Evolutionary conservation across 768 basidiomycete genomes (phyloP).

Genomic region (Tricholomella constricta): DNA sequence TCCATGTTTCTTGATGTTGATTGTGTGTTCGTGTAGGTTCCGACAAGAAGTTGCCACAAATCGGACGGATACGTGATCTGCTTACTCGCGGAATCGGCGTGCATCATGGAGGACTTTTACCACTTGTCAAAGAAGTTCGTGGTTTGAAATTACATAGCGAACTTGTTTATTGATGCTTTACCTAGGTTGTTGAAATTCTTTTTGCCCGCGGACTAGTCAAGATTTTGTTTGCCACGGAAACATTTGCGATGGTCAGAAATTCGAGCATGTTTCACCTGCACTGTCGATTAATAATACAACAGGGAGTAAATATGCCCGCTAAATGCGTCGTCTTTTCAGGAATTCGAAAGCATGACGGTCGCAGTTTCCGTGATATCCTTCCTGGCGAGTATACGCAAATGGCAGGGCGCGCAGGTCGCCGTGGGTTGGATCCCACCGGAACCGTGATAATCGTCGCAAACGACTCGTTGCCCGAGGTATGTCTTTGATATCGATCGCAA

Average conservation of each 20-base stretch:
- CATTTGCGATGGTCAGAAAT: constrained; percentile 91
- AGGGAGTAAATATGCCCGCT: constrained; percentile 99
- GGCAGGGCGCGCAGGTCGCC: constrained; percentile 96
- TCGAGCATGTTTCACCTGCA: not conserved
- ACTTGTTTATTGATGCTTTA: constrained; percentile 9
- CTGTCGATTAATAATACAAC: constrained; percentile 6
- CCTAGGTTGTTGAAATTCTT: constrained; percentile 90
- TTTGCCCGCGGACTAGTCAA: constrained; percentile 97
- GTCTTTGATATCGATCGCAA: not conserved
- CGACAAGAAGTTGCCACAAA: constrained; percentile 92
- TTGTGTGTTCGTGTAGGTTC: constrained; percentile 54
- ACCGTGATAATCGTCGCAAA: constrained; percentile 90
- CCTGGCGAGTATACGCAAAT: constrained; percentile 98
- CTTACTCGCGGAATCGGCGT: constrained; percentile 94
- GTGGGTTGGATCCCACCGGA: constrained; percentile 93
- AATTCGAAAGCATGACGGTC: constrained; percentile 94
- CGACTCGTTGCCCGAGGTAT: constrained; percentile 85
- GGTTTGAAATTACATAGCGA: not conserved
- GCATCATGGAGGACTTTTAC: constrained; percentile 94
- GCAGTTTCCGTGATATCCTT: constrained; percentile 84
- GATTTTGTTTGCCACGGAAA: constrained; percentile 96
- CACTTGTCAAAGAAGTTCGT: constrained; percentile 92
- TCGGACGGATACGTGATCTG: constrained; percentile 84
- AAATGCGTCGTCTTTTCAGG: constrained; percentile 95
- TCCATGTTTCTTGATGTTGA: constrained; percentile 6